Conservation (phyloP, 2,329 filamentous ascomycete genomes). For the Bipolaris zeicola region DNA sequence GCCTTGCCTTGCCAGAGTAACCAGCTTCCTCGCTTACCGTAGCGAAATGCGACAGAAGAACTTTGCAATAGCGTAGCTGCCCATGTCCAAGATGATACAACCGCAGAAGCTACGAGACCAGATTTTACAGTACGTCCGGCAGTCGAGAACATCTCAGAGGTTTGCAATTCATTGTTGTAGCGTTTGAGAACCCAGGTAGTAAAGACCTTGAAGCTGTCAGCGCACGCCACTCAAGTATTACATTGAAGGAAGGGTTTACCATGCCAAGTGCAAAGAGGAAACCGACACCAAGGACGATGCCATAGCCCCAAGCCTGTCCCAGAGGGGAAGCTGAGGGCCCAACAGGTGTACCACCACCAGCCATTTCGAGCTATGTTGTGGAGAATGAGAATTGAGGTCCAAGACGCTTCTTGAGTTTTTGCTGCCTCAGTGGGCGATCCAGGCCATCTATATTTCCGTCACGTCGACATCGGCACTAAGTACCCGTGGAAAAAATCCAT, state of each 20-base stretch:
- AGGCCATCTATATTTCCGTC: constrained; percentile 26
- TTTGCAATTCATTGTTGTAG: constrained; percentile 40
- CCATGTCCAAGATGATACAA: constrained; percentile 40
- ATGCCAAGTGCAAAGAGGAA: constrained; percentile 40
- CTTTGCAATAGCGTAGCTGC: constrained; percentile 39
- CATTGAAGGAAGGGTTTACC: constrained; percentile 16
- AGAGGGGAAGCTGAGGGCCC: constrained; percentile 34
- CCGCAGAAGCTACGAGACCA: constrained; percentile 39
- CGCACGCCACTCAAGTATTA: background rate
- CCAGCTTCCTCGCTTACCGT: constrained; percentile 22
- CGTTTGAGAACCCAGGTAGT: constrained; percentile 39
- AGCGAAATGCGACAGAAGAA: constrained; percentile 42
- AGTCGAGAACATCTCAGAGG: constrained; percentile 40
- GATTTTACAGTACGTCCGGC: constrained; percentile 42
- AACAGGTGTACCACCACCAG: constrained; percentile 33
- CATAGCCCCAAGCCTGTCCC: constrained; percentile 42
- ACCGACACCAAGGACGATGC: constrained; percentile 40
- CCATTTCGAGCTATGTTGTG: constrained; percentile 22
- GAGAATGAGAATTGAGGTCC: constrained; percentile 9
- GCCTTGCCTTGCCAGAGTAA: background rate
- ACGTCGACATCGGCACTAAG: background rate
- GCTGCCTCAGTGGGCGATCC: constrained; percentile 7
- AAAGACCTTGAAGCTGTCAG: constrained; percentile 23
- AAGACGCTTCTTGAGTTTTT: background rate
- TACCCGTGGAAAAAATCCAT: background rate